These are phyloP conservation scores for Hemisphaericaspora subhashii DNA, from an alignment of 1,139 yeast species.

Conservation along the genomic window DNA sequence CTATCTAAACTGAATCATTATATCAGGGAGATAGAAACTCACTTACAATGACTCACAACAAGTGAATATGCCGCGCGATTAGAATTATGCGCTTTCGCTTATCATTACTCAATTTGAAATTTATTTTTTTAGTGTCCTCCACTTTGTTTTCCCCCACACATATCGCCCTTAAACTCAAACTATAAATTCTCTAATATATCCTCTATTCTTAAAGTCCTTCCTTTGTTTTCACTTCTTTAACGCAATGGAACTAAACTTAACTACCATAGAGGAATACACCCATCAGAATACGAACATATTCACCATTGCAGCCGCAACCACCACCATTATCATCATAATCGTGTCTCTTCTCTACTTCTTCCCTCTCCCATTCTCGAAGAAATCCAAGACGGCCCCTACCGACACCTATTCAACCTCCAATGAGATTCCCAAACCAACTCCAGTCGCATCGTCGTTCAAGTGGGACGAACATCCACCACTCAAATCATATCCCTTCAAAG, in stretches of 20 bases:
- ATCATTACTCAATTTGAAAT: not conserved
- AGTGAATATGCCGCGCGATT: no score
- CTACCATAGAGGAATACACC: not conserved
- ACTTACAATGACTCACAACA: no score
- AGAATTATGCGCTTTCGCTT: no score
- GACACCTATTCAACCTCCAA: no score
- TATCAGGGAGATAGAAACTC: no score
- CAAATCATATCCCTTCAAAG: conserved; percentile 23
- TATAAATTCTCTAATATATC: not conserved
- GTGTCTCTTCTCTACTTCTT: not conserved
- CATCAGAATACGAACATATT: not conserved
- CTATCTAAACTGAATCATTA: no score
- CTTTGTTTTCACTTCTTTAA: not conserved
- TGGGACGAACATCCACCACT: conserved; percentile 18
- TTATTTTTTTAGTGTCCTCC: not conserved
- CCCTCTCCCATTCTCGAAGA: no score
- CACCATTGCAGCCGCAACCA: not conserved
- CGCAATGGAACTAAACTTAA: not conserved
- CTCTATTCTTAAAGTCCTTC: no score
- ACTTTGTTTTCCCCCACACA: not conserved
- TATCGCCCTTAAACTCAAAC: not conserved
- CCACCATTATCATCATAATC: not conserved
- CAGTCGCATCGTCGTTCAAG: conserved; percentile 12
- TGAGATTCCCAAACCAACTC: not conserved
- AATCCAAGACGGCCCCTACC: no score